phyloP scores from a whole-genome alignment of 371 early-diverging fungal genomes.

The Cokeromyces recurvatus region DNA sequence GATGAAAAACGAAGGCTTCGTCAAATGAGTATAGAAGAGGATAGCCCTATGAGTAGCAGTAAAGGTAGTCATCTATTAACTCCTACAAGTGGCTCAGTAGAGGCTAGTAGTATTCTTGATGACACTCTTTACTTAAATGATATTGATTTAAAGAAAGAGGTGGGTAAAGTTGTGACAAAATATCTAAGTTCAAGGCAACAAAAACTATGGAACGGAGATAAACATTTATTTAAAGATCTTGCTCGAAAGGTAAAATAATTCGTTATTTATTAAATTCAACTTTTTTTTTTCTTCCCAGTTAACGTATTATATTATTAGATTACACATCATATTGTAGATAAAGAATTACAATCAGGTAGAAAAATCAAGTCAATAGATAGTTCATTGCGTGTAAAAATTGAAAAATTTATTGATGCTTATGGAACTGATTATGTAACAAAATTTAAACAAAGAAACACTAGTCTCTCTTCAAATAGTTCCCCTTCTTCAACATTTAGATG shows the following conservation, averaged over 20 bases:
- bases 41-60: slow-evolving; percentile 1
- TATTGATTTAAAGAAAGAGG: slow-evolving; percentile 37
- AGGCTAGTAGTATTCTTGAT: neutral
- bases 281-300: no score
- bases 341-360: slow-evolving; percentile 32
- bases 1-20: slow-evolving; percentile 9
- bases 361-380: slow-evolving; percentile 31
- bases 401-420: slow-evolving; percentile 41
- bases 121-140: slow-evolving; percentile 14
- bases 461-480: no score
- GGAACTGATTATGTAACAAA: slow-evolving; percentile 24
- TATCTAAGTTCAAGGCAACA: slow-evolving; percentile 33
- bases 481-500: no score
- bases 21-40: neutral
- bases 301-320: no score
- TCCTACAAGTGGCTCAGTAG: slow-evolving; percentile 11
- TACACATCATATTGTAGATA: slow-evolving; percentile 47
- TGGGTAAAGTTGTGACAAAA: slow-evolving; percentile 41
- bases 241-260: no score
- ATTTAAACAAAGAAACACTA: slow-evolving; percentile 3
- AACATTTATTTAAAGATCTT: slow-evolving; percentile 44
- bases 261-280: no score
- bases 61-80: slow-evolving; percentile 4
- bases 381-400: slow-evolving; percentile 32
- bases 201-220: slow-evolving; percentile 38